A percentile compares a stretch with the other conserved stretches of the same genome.
phyloP scores from a whole-genome alignment of 306 rosid species.

The Malus orientalis region DNA sequence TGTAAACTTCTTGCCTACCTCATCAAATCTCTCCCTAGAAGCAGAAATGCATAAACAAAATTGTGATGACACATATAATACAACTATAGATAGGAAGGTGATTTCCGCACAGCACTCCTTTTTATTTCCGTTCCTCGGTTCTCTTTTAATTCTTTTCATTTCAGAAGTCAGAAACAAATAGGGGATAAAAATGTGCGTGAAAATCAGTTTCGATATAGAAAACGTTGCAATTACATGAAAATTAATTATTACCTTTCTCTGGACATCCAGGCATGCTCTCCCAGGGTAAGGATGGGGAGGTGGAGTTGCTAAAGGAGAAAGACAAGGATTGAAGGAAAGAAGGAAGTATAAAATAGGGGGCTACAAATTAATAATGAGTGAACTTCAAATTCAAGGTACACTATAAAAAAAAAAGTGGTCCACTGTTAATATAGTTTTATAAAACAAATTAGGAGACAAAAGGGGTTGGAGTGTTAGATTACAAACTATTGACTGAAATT shows the following conservation, averaged over 20 bases:
- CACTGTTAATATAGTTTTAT: constrained; percentile 23
- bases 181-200: background rate
- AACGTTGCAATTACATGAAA: background rate
- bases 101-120: background rate
- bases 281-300: constrained; percentile 19
- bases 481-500: background rate
- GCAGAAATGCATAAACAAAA: background rate
- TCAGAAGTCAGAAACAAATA: background rate
- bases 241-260: constrained; percentile 70
- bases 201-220: background rate
- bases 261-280: constrained; percentile 99
- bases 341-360: constrained; percentile 28
- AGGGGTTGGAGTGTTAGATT: background rate
- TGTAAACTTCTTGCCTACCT: constrained; percentile 78
- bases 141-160: background rate
- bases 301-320: constrained; percentile 17
- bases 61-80: background rate
- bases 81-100: background rate
- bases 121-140: background rate
- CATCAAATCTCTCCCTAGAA: constrained; percentile 62
- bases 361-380: constrained; percentile 25
- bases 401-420: constrained; percentile 28
- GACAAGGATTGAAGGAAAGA: constrained; percentile 12
- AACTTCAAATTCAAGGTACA: constrained; percentile 81
- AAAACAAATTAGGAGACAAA: constrained; percentile 17